Evolutionary conservation across 148 eudicot genomes (phyloP).

Genomic region (Dysphania ambrosioides): DNA sequence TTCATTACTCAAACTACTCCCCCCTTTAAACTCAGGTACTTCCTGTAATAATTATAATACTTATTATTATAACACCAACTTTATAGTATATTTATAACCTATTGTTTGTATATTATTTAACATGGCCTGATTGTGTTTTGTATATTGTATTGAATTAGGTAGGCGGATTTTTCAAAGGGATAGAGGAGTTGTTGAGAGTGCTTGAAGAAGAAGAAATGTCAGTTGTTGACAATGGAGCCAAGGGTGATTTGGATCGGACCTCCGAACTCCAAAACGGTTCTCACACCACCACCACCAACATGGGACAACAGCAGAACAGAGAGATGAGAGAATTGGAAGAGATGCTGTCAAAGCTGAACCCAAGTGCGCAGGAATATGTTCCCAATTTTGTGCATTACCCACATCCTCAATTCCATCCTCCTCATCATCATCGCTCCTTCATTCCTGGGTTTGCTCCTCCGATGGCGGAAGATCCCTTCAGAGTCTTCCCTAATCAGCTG

Average conservation of each 20-base stretch:
- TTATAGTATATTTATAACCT: too few species aligned
- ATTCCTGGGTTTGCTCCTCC: background rate
- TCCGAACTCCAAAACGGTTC: background rate
- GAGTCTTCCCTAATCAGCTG: slow-evolving; percentile 1
- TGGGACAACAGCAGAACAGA: slow-evolving; percentile 17
- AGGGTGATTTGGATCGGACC: slow-evolving; percentile 6
- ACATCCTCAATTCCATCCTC: background rate
- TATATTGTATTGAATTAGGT: background rate
- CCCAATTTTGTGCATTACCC: too few species aligned
- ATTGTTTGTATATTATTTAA: background rate
- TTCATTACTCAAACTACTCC: too few species aligned
- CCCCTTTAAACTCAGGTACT: too few species aligned
- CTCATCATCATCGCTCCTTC: background rate
- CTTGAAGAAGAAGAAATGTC: background rate
- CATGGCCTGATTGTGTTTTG: too few species aligned
- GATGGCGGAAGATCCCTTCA: background rate
- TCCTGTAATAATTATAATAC: too few species aligned
- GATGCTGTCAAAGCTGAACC: slow-evolving; percentile 37
- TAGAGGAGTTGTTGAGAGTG: background rate
- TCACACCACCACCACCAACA: background rate
- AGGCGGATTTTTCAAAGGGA: slow-evolving; percentile 18
- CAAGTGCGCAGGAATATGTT: slow-evolving; percentile 42
- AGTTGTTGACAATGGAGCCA: slow-evolving; percentile 16
- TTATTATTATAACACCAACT: too few species aligned
- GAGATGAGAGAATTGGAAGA: slow-evolving; percentile 35